Evolutionary conservation across 345 rosid genomes (phyloP), one percentile per base, ranked within the genome.

Genomic region (Diplotaxis tenuifolia): DNA sequence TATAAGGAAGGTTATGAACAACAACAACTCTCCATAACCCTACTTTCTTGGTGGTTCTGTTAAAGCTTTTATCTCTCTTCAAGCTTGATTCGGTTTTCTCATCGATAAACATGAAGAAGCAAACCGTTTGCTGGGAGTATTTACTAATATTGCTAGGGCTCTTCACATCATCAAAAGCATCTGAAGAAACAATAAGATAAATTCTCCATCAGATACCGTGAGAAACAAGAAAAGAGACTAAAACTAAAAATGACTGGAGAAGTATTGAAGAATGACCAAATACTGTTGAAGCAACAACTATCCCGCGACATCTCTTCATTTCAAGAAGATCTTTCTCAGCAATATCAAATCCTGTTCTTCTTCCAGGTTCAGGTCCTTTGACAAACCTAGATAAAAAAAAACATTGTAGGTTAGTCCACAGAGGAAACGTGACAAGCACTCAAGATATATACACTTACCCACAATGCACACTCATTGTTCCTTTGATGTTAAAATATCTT

Each of bases 51-150:
- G 49, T 85, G 58, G 28, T 85, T 67, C 67, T 62, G 52, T 83
- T 83, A 54, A 91, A 63, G 60, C 71, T 75, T 62, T 86, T 60
- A 40, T 83, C 76, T 31, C 60, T 79, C 83, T 79, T 89, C 74
- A 91, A 83, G 68, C 80, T 87, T 62, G 76, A 74, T 73, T 91
- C 90, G 15, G 97, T 93, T 81, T 88, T 84, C 77, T 89, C 88
- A 83, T 91, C 98, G 49, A 88, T 84, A 73, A 91, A 93, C 97
- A 93, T 86, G 68, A 75, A 86, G 82, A 93, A 91, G 75, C 97
- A 93, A 62, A 91, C 84, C 6, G 88, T 89, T 71, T 84, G 71
- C 74, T 55, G 83, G 49, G 97, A 80, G 71, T 87, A 82, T 31
- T 89, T 88, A 72, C 96, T 86, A 23, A 91, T 83, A 71, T 88